Base-by-base conservation (phyloP, 1,284 basidiomycete species). In the Trichosporon coremiiforme region DNA sequence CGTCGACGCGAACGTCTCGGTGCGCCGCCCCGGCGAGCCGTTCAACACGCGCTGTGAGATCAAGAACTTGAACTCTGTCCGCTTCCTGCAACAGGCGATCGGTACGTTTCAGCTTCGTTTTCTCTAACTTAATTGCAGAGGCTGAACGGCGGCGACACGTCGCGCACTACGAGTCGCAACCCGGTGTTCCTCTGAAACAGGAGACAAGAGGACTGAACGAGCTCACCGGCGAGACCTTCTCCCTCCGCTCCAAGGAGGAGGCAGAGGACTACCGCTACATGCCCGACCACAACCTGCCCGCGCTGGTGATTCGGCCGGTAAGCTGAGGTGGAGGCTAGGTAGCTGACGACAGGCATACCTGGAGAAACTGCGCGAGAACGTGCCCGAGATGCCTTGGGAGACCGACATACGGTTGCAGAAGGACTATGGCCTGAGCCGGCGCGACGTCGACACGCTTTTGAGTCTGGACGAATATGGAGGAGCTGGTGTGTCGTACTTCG, bases 261-360 rank as follows among this genome's bases (percentile, higher is more conserved):
- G 91, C 94, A 0, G 92, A 92, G 4, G 96, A 99, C 80, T 99
- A 99, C 81, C 88, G 96, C 7, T 99, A 98, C 84, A 95, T 99
- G 94, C 97, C 97, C 0, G 96, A 99, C 80, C 90, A 94, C 0
- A 98, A 99, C 79, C 84, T 99, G 0, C 93, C 94, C 0, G 88
- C 91, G 0, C 81, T 95, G 5, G 78, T 89, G 33, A 81, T 98
- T n/a, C 85, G 87, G 69, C 79, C 73, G 8, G 83, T 83, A 38
- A 74, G 81, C 63, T 66, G n/a, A n/a, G n/a, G n/a, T 20, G 10
- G 1, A 1, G 31, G 0, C 1, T n/a, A 1, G 6, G 4, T 0
- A 35, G 65, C 65, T 66, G 47, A 71, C 33, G 57, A 6, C 75
- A 94, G 91, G 80, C 82, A 50, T 90, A 90, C 70, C 84, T 96